These are phyloP conservation scores for Xerocomellus dryophilus DNA, from an alignment of 768 basidiomycete genomes.

Conservation along the genomic window DNA sequence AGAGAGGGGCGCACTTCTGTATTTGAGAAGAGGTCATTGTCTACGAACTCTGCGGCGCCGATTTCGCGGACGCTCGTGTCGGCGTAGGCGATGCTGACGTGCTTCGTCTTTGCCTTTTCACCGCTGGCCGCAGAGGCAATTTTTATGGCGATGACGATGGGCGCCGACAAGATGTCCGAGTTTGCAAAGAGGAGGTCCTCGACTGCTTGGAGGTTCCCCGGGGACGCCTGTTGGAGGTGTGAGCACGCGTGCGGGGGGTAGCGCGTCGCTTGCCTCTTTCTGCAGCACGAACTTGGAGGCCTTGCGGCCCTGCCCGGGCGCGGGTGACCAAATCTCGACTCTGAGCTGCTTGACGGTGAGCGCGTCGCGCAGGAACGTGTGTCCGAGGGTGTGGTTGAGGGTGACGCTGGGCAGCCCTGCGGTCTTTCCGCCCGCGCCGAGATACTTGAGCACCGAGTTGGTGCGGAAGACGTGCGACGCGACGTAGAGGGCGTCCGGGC, in stretches of 20 bases:
- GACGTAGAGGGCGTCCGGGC: constrained; percentile 82
- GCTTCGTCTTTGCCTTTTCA: constrained; percentile 60
- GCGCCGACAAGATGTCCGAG: constrained; percentile 76
- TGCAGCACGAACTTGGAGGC: constrained; percentile 70
- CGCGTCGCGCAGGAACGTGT: constrained; percentile 81
- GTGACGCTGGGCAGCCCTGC: constrained; percentile 74
- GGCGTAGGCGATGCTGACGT: constrained; percentile 86
- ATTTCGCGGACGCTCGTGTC: constrained; percentile 84
- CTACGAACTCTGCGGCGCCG: constrained; percentile 87
- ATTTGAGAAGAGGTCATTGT: constrained; percentile 95
- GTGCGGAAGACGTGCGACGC: constrained; percentile 83
- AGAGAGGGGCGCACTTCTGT: constrained; percentile 63
- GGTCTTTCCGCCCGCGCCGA: constrained; percentile 61
- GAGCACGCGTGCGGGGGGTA: background rate
- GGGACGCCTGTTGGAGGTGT: constrained; percentile 55
- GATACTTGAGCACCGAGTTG: constrained; percentile 88
- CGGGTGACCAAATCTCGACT: constrained; percentile 86
- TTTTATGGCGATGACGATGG: constrained; percentile 88
- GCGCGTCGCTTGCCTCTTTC: constrained; percentile 59
- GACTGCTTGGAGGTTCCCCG: constrained; percentile 66
- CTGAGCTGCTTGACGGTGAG: constrained; percentile 86
- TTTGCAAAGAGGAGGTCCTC: constrained; percentile 85
- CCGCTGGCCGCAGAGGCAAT: constrained; percentile 53
- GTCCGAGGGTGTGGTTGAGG: constrained; percentile 73
- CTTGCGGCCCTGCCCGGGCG: constrained; percentile 72